A percentile compares a stretch with the other conserved stretches of the same genome.
phyloP scores from a whole-genome alignment of 2,329 filamentous ascomycete species.

The Fusarium compactum region DNA sequence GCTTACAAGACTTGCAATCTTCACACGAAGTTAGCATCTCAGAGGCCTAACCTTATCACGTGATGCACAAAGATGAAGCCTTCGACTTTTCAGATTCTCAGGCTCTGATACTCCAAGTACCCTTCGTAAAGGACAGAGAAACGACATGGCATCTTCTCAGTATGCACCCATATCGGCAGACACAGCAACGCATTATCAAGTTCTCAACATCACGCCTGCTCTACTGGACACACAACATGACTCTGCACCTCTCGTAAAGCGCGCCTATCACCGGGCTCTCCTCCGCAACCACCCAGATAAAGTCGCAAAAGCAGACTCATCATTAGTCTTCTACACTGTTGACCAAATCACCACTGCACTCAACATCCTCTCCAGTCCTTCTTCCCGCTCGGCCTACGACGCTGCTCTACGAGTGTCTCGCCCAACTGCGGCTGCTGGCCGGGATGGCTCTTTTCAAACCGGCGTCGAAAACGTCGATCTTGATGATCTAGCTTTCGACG shows the following conservation, averaged over 20 bases:
- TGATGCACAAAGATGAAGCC: constrained; percentile 35
- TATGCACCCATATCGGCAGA: constrained; percentile 5
- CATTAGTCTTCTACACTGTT: constrained; percentile 65
- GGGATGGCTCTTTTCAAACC: constrained; percentile 60
- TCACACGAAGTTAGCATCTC: neutral
- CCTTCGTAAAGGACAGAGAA: neutral
- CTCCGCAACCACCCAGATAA: constrained; percentile 77
- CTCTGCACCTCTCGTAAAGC: constrained; percentile 65
- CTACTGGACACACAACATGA: constrained; percentile 60
- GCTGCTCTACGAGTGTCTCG: constrained; percentile 56
- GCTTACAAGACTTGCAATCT: neutral
- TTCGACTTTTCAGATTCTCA: constrained; percentile 4
- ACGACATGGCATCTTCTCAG: constrained; percentile 25
- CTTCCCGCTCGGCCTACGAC: constrained; percentile 67
- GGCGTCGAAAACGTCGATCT: constrained; percentile 74
- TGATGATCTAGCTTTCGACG: constrained; percentile 71
- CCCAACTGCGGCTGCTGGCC: constrained; percentile 28
- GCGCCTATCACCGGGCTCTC: constrained; percentile 73
- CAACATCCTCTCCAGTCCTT: constrained; percentile 64
- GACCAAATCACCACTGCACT: constrained; percentile 74
- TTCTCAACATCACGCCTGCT: constrained; percentile 67
- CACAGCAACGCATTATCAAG: constrained; percentile 68
- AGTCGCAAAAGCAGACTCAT: constrained; percentile 34
- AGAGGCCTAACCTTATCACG: constrained; percentile 29
- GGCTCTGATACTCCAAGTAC: neutral